Evolutionary conservation across 2,329 filamentous ascomycete species (phyloP).

Genomic region (Huntiella abstrusa): DNA sequence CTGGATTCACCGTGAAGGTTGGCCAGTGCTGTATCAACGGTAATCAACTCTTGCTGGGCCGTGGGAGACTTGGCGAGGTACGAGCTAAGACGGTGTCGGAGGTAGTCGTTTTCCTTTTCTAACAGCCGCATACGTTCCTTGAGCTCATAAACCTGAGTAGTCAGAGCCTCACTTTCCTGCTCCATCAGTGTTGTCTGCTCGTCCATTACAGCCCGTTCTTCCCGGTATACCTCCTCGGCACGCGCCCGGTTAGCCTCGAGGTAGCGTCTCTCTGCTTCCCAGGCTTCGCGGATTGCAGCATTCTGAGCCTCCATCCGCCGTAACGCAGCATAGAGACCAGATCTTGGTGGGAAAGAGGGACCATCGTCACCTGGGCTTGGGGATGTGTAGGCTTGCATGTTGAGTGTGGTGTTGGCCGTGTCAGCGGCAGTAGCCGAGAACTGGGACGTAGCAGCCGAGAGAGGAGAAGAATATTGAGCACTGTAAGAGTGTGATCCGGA

Average conservation of each 20-base stretch:
- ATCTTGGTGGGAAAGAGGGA: not conserved
- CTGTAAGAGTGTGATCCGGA: not conserved
- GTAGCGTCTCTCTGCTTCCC: constrained; percentile 34
- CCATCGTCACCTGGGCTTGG: not conserved
- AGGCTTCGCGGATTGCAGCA: constrained; percentile 26
- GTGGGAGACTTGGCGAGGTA: not conserved
- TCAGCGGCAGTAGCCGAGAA: not conserved
- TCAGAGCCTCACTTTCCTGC: constrained; percentile 23
- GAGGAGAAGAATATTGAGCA: not conserved
- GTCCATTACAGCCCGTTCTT: constrained; percentile 34
- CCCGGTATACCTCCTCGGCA: constrained; percentile 35
- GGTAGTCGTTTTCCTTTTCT: not conserved
- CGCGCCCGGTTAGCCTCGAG: constrained; percentile 34
- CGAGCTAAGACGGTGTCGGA: not conserved
- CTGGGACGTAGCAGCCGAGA: not conserved
- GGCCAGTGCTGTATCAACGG: not conserved
- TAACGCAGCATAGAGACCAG: constrained; percentile 14
- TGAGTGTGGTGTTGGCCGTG: constrained; percentile 2
- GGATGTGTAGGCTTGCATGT: not conserved
- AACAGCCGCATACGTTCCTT: not conserved
- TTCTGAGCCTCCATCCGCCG: constrained; percentile 25
- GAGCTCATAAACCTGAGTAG: not conserved
- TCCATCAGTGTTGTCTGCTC: constrained; percentile 29
- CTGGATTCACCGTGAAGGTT: not conserved
- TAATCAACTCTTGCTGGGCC: not conserved